phyloP scores from a whole-genome alignment of 1,139 yeast species.

The Scheffersomyces segobiensis region DNA sequence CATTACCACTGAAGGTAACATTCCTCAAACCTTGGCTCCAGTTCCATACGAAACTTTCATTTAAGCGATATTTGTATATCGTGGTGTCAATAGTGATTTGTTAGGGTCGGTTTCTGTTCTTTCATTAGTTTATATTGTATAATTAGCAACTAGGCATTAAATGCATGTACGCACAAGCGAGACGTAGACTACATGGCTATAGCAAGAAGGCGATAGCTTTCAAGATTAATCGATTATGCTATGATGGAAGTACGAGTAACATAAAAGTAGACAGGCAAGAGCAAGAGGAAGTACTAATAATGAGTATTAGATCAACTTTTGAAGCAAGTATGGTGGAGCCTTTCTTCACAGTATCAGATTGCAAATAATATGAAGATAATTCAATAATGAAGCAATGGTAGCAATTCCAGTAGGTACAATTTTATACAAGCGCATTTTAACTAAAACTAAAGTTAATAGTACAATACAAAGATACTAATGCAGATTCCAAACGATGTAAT shows the following conservation, averaged over 20 bases:
- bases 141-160: background rate
- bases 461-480: too few relatives aligned
- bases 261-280: too few relatives aligned
- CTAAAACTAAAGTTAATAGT: background rate
- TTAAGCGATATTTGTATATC: conserved; percentile 43
- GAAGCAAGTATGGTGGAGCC: too few relatives aligned
- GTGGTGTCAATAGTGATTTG: background rate
- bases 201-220: background rate
- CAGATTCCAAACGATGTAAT: too few relatives aligned
- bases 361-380: too few relatives aligned
- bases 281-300: too few relatives aligned
- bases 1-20: conserved; percentile 70
- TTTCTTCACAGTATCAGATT: too few relatives aligned
- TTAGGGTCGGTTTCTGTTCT: conserved; percentile 1
- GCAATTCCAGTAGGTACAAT: too few relatives aligned
- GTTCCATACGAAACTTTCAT: conserved; percentile 98
- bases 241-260: too few relatives aligned
- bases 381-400: too few relatives aligned
- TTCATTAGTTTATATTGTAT: background rate
- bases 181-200: background rate
- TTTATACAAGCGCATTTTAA: background rate
- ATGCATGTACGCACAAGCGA: background rate
- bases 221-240: too few relatives aligned
- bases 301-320: too few relatives aligned
- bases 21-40: conserved; percentile 96